Evolutionary conservation across 2,329 filamentous ascomycete species (phyloP).

Genomic region (Penicillium thymicola): DNA sequence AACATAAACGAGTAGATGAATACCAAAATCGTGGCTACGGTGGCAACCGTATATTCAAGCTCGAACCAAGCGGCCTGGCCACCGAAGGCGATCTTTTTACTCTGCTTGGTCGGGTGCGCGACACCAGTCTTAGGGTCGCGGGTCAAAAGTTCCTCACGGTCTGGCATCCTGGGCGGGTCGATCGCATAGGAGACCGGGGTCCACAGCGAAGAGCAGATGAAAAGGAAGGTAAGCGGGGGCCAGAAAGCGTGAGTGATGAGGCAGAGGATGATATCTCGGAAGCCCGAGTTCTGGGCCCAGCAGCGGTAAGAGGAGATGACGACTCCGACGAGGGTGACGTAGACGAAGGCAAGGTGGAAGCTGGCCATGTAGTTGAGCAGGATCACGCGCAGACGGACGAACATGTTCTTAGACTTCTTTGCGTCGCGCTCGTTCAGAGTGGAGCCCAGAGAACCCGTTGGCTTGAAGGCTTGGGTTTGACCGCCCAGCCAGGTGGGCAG

Average conservation of each 20-base stretch:
- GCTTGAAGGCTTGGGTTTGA: conserved; percentile 57
- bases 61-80: conserved; percentile 57
- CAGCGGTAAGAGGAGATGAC: conserved; percentile 52
- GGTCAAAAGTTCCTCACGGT: conserved; percentile 55
- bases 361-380: conserved; percentile 55
- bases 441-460: conserved; percentile 57
- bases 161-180: conserved; percentile 57
- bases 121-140: conserved; percentile 53
- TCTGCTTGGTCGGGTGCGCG: conserved; percentile 44
- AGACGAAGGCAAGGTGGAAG: conserved; percentile 56
- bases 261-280: conserved; percentile 47
- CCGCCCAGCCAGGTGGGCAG: conserved; percentile 60
- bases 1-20: conserved; percentile 46
- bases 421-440: conserved; percentile 57
- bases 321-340: conserved; percentile 52
- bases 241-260: conserved; percentile 61
- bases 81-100: conserved; percentile 56
- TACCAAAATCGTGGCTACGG: conserved; percentile 49
- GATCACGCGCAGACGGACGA: conserved; percentile 53
- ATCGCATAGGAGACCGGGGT: conserved; percentile 61
- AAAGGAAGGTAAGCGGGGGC: conserved; percentile 59
- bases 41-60: conserved; percentile 53
- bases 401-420: conserved; percentile 41
- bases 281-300: conserved; percentile 41
- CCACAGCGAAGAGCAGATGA: conserved; percentile 55